Conservation (phyloP, 306 rosid species). For the Cucurbita moschata region DNA sequence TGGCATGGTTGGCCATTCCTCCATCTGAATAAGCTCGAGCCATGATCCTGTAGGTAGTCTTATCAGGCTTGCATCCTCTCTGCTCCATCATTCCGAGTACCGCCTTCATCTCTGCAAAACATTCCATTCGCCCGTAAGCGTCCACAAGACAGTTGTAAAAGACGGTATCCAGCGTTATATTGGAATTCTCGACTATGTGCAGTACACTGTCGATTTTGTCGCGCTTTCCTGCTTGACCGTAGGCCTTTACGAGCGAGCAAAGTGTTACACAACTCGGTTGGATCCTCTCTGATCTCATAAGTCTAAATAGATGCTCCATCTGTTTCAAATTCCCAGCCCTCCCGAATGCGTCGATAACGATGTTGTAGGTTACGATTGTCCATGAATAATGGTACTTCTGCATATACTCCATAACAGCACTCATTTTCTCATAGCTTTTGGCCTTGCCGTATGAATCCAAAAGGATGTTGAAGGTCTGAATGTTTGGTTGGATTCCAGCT, state of each 20-base stretch:
- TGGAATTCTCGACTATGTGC: slow-evolving; percentile 64
- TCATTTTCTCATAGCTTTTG: slow-evolving; percentile 48
- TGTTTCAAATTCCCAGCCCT: slow-evolving; percentile 83
- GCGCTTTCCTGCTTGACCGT: slow-evolving; percentile 55
- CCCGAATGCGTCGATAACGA: slow-evolving; percentile 87
- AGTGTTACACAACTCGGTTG: slow-evolving; percentile 87
- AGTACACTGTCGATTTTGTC: slow-evolving; percentile 56
- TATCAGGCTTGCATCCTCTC: slow-evolving; percentile 65
- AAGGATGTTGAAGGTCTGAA: slow-evolving; percentile 76
- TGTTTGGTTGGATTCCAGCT: slow-evolving; percentile 78
- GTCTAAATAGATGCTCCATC: slow-evolving; percentile 81
- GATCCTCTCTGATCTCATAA: slow-evolving; percentile 83
- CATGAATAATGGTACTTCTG: slow-evolving; percentile 83
- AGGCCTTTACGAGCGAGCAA: slow-evolving; percentile 79
- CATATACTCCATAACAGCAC: slow-evolving; percentile 94
- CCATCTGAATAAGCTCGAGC: slow-evolving; percentile 60
- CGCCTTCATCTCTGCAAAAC: slow-evolving; percentile 62
- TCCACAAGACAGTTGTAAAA: slow-evolving; percentile 84
- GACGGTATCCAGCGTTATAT: slow-evolving; percentile 46
- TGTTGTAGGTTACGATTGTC: slow-evolving; percentile 78
- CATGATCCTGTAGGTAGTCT: slow-evolving; percentile 79
- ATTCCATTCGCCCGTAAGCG: slow-evolving; percentile 62
- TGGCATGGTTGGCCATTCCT: slow-evolving; percentile 56
- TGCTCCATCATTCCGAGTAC: slow-evolving; percentile 67
- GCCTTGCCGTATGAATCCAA: slow-evolving; percentile 74